Conservation (phyloP, 2,329 filamentous ascomycete genomes). For the Colletotrichum musae region DNA sequence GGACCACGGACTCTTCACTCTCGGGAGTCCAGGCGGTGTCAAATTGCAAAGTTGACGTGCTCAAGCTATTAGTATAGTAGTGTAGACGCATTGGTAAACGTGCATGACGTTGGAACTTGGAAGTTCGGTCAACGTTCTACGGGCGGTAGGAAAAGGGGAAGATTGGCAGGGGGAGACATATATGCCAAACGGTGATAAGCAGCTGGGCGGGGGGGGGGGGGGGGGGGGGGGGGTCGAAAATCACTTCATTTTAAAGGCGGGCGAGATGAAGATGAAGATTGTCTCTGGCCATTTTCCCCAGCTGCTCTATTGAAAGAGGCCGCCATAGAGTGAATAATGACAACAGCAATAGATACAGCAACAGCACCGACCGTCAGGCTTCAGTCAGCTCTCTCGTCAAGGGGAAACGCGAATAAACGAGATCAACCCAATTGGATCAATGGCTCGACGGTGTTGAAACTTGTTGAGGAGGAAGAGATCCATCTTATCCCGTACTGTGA, state of each 20-base stretch:
- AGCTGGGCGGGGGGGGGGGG: too few relatives aligned
- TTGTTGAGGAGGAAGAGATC: constrained; percentile 33
- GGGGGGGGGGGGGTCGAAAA: constrained; percentile 32
- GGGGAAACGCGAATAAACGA: constrained; percentile 9
- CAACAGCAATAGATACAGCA: background rate
- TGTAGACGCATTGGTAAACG: constrained; percentile 9
- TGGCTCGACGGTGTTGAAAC: constrained; percentile 32
- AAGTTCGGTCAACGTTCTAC: background rate
- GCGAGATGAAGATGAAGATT: constrained; percentile 31
- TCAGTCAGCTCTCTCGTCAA: background rate
- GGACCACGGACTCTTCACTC: constrained; percentile 1
- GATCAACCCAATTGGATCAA: constrained; percentile 29
- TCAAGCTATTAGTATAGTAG: background rate
- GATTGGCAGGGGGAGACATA: constrained; percentile 28
- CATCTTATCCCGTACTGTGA: constrained; percentile 1
- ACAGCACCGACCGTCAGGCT: background rate
- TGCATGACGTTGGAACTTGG: background rate
- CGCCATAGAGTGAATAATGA: background rate
- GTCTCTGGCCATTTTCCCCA: constrained; percentile 8
- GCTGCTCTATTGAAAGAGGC: too few relatives aligned
- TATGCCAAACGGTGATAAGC: constrained; percentile 31
- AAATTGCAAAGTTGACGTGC: background rate
- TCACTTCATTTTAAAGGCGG: constrained; percentile 34
- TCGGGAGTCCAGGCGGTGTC: constrained; percentile 9
- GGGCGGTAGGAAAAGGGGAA: constrained; percentile 3